These are phyloP conservation scores for Termitomyces sp. DNA, from an alignment of 768 basidiomycete genomes.

Conservation along the genomic window DNA sequence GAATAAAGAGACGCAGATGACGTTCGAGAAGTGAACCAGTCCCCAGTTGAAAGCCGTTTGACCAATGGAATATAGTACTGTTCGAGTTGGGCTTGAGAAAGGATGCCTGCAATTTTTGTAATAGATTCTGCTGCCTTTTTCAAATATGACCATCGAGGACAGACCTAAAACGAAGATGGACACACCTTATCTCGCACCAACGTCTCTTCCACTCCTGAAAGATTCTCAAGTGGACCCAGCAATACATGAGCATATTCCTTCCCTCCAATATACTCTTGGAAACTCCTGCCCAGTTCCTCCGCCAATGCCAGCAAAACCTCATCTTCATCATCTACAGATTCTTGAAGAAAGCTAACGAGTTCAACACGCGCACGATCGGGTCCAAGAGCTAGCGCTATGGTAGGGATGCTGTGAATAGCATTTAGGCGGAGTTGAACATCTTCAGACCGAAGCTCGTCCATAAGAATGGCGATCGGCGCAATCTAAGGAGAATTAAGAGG, in stretches of 20 bases:
- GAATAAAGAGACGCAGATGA: conserved; percentile 93
- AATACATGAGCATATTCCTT: conserved; percentile 80
- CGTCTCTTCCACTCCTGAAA: conserved; percentile 96
- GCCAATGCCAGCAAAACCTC: conserved; percentile 94
- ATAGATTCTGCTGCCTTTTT: conserved; percentile 91
- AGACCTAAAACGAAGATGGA: conserved; percentile 9
- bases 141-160: conserved; percentile 5
- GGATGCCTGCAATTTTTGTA: conserved; percentile 76
- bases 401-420: conserved; percentile 95
- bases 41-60: conserved; percentile 83
- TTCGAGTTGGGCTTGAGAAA: conserved; percentile 79
- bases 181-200: conserved; percentile 94
- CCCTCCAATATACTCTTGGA: conserved; percentile 94
- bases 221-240: conserved; percentile 88
- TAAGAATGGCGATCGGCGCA: conserved; percentile 92
- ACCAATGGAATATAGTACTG: conserved; percentile 89
- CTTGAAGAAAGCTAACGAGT: conserved; percentile 94
- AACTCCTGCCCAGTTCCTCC: conserved; percentile 88
- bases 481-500: conserved; percentile 41
- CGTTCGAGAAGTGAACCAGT: conserved; percentile 98
- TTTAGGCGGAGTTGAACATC: conserved; percentile 95
- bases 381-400: conserved; percentile 95
- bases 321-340: conserved; percentile 99
- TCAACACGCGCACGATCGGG: conserved; percentile 94
- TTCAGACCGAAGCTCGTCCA: conserved; percentile 97